phyloP scores from a whole-genome alignment of 116 monocot species.

The Dioscorea cayenensis region DNA sequence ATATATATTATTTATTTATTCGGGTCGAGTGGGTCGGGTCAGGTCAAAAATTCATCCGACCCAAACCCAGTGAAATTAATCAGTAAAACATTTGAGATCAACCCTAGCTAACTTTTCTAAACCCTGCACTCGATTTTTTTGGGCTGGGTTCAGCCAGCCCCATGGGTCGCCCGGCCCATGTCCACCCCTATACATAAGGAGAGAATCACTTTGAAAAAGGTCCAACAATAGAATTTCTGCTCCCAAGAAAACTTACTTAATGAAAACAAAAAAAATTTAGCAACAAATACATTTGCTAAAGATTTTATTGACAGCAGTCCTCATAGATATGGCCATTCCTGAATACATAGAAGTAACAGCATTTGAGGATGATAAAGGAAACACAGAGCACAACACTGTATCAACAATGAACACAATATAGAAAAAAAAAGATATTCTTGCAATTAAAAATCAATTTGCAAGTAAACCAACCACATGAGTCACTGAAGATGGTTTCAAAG shows the following conservation, averaged over 20 bases:
- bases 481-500: constrained; percentile 65
- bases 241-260: background rate
- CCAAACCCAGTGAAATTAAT: too few relatives aligned
- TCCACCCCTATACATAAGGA: constrained; percentile 38
- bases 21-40: too few relatives aligned
- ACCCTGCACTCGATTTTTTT: too few relatives aligned
- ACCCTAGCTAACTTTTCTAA: too few relatives aligned
- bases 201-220: constrained; percentile 1
- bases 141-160: too few relatives aligned
- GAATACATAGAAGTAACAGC: background rate
- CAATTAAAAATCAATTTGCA: background rate
- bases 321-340: background rate
- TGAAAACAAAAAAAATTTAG: background rate
- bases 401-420: too few relatives aligned
- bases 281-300: background rate
- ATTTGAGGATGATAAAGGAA: background rate
- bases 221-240: background rate
- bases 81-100: too few relatives aligned
- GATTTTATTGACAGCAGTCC: background rate
- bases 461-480: constrained; percentile 60
- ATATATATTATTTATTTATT: too few relatives aligned
- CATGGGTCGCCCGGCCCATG: too few relatives aligned
- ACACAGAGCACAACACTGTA: background rate
- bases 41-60: too few relatives aligned
- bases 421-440: too few relatives aligned